Evolutionary conservation across 2,329 filamentous ascomycete genomes (phyloP).

Genomic region (Fusarium sororula): DNA sequence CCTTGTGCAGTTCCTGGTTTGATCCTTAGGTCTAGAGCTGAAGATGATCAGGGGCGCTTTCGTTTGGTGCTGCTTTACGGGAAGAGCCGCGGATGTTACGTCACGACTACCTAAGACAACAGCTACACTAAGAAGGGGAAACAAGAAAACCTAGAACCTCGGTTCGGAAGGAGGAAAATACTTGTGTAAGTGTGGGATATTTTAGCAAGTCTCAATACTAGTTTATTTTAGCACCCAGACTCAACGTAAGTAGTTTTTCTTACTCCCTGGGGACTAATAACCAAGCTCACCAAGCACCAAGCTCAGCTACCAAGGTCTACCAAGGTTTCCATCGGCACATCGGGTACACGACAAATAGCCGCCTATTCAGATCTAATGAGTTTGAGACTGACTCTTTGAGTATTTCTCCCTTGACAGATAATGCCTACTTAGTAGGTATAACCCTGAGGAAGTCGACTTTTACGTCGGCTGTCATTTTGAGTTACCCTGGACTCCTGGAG

Average conservation of each 20-base stretch:
- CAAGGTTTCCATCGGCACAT: neutral
- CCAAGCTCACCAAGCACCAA: neutral
- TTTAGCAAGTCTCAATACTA: too few relatives aligned
- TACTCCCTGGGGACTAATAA: neutral
- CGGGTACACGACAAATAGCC: neutral
- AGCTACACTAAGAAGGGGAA: neutral
- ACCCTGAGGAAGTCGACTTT: neutral
- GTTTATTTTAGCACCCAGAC: neutral
- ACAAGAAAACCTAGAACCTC: neutral
- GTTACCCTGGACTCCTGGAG: neutral
- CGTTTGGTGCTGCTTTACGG: neutral
- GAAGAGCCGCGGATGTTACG: conserved; percentile 21
- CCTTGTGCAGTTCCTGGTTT: neutral
- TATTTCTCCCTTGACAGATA: neutral
- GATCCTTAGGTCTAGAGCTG: neutral
- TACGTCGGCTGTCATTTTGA: neutral
- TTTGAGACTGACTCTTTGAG: neutral
- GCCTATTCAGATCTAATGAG: neutral
- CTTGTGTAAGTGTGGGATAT: fast-evolving
- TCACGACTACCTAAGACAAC: conserved; percentile 13
- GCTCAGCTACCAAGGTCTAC: neutral
- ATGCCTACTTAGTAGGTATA: neutral
- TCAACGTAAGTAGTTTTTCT: neutral
- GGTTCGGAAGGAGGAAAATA: neutral
- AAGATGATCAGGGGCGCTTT: conserved; percentile 24